phyloP scores from a whole-genome alignment of 257 asterid genomes.

The Rauvolfia tetraphylla region DNA sequence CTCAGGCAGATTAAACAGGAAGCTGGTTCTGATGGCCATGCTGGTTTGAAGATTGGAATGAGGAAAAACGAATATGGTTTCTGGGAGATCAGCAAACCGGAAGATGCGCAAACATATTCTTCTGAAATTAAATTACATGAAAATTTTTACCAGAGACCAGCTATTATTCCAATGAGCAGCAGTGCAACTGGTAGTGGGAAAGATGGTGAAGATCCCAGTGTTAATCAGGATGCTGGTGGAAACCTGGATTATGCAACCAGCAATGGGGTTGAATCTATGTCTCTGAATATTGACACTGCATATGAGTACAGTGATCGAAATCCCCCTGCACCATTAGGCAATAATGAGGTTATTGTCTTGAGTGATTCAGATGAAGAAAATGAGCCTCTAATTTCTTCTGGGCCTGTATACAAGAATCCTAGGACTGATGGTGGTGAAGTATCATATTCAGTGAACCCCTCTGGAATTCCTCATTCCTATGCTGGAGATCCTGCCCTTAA shows the following conservation, averaged over 20 bases:
- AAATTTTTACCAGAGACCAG: constrained; percentile 32
- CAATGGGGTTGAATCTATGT: constrained; percentile 61
- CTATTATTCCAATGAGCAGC: constrained; percentile 77
- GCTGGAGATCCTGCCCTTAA: constrained; percentile 50
- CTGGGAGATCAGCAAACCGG: constrained; percentile 76
- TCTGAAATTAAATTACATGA: constrained; percentile 44
- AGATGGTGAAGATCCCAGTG: constrained; percentile 84
- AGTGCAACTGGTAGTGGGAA: constrained; percentile 86
- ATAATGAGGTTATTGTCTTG: constrained; percentile 65
- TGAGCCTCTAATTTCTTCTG: constrained; percentile 42
- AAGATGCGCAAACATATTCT: constrained; percentile 41
- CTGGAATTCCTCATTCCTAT: constrained; percentile 57
- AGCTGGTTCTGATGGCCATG: constrained; percentile 68
- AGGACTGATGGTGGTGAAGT: constrained; percentile 39
- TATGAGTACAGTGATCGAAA: constrained; percentile 37
- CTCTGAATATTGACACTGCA: constrained; percentile 49
- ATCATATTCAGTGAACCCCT: constrained; percentile 42
- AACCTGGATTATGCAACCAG: constrained; percentile 53
- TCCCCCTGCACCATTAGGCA: constrained; percentile 45
- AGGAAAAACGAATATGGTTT: constrained; percentile 59
- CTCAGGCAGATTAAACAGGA: constrained; percentile 65
- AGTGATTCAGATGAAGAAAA: constrained; percentile 91
- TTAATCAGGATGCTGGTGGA: constrained; percentile 73
- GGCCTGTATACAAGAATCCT: constrained; percentile 28
- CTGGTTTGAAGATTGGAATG: constrained; percentile 68